These are phyloP conservation scores for Leishmania tropica DNA, from an alignment of 208 protist species.

Conservation along the genomic window DNA sequence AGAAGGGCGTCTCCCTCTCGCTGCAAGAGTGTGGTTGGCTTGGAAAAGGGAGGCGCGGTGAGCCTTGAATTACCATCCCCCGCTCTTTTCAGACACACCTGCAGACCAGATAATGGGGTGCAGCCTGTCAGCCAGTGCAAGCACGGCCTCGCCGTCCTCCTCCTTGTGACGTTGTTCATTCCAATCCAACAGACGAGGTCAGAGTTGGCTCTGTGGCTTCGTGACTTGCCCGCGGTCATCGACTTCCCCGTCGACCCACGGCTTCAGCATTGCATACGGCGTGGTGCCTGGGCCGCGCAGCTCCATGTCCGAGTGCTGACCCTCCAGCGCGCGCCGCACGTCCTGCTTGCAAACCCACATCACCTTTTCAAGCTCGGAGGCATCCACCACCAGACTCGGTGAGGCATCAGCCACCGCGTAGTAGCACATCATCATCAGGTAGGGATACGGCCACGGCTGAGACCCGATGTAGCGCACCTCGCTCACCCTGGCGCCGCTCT, in stretches of 20 bases:
- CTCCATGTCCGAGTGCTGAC: constrained; percentile 35
- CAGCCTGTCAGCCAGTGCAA: not conserved
- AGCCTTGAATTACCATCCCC: not conserved
- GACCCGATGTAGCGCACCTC: constrained; percentile 55
- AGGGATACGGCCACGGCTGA: constrained; percentile 55
- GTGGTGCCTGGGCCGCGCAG: constrained; percentile 37
- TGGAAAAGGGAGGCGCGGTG: not conserved
- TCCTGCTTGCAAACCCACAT: constrained; percentile 53
- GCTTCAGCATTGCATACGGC: constrained; percentile 41
- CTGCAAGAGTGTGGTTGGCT: not conserved
- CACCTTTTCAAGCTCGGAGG: constrained; percentile 46
- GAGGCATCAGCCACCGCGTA: constrained; percentile 45
- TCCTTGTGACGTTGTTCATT: not conserved
- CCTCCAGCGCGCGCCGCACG: constrained; percentile 39
- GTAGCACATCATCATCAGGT: constrained; percentile 59
- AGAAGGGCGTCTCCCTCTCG: not conserved
- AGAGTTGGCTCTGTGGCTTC: constrained; percentile 11
- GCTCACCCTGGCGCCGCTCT: constrained; percentile 46
- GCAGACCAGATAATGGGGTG: not conserved
- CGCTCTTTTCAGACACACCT: not conserved
- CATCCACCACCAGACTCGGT: constrained; percentile 30
- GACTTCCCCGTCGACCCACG: constrained; percentile 44
- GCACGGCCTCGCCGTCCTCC: not conserved
- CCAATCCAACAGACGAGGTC: not conserved
- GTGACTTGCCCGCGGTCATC: constrained; percentile 27